Conservation (phyloP, 2,329 filamentous ascomycete species). For the Graphilbum sp. region DNA sequence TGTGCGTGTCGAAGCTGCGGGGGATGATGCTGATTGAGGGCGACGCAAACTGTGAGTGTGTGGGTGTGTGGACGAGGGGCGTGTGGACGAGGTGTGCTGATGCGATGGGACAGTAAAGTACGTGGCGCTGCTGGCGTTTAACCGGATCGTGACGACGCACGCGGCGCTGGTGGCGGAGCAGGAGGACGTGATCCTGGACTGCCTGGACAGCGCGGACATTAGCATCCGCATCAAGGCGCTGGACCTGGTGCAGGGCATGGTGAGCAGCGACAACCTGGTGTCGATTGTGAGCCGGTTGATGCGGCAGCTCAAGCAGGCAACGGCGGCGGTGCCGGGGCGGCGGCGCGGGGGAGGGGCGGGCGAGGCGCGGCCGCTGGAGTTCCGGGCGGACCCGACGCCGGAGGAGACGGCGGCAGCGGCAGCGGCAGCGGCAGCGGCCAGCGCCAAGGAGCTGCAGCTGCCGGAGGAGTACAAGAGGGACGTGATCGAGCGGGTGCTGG, state of each 20-base stretch:
- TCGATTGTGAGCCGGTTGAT: slow-evolving; percentile 75
- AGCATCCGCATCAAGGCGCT: slow-evolving; percentile 88
- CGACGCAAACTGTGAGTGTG: slow-evolving; percentile 78
- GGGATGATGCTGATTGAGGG: slow-evolving; percentile 90
- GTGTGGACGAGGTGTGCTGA: no score
- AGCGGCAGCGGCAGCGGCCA: slow-evolving; percentile 18
- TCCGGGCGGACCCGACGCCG: slow-evolving; percentile 27
- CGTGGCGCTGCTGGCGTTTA: slow-evolving; percentile 86
- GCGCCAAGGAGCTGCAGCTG: slow-evolving; percentile 37
- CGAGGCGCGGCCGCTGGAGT: slow-evolving; percentile 27
- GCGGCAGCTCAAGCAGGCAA: slow-evolving; percentile 61
- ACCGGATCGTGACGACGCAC: slow-evolving; percentile 82
- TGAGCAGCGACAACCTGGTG: slow-evolving; percentile 70
- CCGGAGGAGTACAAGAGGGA: slow-evolving; percentile 76
- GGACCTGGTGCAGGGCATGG: slow-evolving; percentile 86
- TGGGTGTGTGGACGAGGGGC: no score
- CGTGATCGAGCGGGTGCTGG: slow-evolving; percentile 67
- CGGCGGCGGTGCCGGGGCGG: slow-evolving; percentile 27
- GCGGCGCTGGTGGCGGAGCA: slow-evolving; percentile 79
- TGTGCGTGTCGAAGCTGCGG: slow-evolving; percentile 84
- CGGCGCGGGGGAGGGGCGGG: no score
- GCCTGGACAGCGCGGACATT: slow-evolving; percentile 89
- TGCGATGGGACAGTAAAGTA: slow-evolving; percentile 99
- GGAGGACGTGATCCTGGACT: slow-evolving; percentile 91
- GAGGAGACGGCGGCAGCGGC: slow-evolving; percentile 33